Evolutionary conservation across 495 filamentous ascomycete genomes (phyloP).

Genomic region (Rhizodiscina lignyota): DNA sequence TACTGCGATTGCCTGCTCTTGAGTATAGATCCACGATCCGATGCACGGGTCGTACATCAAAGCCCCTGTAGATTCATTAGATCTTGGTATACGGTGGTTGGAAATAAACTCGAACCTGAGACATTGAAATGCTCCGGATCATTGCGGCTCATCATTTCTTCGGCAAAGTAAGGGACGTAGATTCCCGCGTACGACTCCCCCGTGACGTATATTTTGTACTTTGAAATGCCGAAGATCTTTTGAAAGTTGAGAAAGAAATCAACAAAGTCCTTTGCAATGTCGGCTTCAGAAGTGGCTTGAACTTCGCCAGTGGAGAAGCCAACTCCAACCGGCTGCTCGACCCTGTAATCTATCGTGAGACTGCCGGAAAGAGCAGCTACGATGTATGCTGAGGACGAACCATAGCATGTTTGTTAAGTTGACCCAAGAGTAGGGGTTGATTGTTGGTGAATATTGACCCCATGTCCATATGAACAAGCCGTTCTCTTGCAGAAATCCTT

Average conservation of each 20-base stretch:
- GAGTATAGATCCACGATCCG: not conserved
- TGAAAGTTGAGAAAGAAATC: conserved; percentile 16
- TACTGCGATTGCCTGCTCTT: conserved; percentile 24
- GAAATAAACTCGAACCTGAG: too few relatives aligned
- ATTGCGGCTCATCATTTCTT: conserved; percentile 12
- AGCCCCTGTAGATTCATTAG: too few relatives aligned
- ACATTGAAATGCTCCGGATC: conserved; percentile 10
- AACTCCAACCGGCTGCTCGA: conserved; percentile 10
- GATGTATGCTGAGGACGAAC: conserved; percentile 16
- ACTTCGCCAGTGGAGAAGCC: conserved; percentile 11
- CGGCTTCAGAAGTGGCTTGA: conserved; percentile 11
- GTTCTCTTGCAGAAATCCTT: conserved; percentile 50
- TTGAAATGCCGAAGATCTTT: conserved; percentile 15
- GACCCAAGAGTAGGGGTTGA: conserved; percentile 51
- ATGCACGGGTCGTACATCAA: conserved; percentile 9
- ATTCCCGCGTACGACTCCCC: conserved; percentile 14
- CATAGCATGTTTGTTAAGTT: conserved; percentile 49
- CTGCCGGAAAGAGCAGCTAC: too few relatives aligned
- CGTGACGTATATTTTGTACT: conserved; percentile 17
- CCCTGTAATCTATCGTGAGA: conserved; percentile 5
- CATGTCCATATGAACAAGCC: conserved; percentile 46
- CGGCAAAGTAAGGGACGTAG: conserved; percentile 15
- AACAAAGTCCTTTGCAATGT: conserved; percentile 15
- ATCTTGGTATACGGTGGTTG: too few relatives aligned
- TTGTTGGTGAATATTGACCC: conserved; percentile 37